Percentiles rank a stretch among this genome's conserved stretches.
phyloP scores from a whole-genome alignment of 495 filamentous ascomycete species.

The Amniculicola lignicola region DNA sequence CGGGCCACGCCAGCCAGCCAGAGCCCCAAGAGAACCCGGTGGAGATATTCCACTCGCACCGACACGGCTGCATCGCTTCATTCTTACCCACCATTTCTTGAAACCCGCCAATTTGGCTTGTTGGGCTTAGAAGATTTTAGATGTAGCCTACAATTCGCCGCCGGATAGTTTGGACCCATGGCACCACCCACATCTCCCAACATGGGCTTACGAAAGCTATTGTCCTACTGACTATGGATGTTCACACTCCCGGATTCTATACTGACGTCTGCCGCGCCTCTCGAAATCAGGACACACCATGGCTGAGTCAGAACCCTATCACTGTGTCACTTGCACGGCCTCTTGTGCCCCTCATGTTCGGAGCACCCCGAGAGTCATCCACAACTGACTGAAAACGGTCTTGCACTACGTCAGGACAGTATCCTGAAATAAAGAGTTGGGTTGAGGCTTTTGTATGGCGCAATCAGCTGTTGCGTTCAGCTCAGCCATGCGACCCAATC shows the following conservation, averaged over 20 bases:
- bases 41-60: too few species aligned
- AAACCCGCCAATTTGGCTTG: background rate
- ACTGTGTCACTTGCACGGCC: constrained; percentile 26
- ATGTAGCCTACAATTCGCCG: too few species aligned
- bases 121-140: too few species aligned
- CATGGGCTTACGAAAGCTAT: background rate
- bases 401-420: too few species aligned
- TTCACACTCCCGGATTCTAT: too few species aligned
- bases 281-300: background rate
- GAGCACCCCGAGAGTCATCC: constrained; percentile 25
- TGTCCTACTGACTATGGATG: too few species aligned
- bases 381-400: too few species aligned
- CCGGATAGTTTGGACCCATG: too few species aligned
- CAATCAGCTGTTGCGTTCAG: too few species aligned
- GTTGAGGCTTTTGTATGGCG: too few species aligned
- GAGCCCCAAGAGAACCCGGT: constrained; percentile 4
- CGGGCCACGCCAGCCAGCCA: background rate
- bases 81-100: background rate
- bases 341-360: constrained; percentile 8
- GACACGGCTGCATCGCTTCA: background rate
- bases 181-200: constrained; percentile 8
- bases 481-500: too few species aligned
- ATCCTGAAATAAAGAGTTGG: too few species aligned
- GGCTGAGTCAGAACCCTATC: constrained; percentile 28
- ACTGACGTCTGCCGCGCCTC: constrained; percentile 22